Evolutionary conservation across 2,329 filamentous ascomycete genomes (phyloP).

Genomic region (Ceratocystis destructans): DNA sequence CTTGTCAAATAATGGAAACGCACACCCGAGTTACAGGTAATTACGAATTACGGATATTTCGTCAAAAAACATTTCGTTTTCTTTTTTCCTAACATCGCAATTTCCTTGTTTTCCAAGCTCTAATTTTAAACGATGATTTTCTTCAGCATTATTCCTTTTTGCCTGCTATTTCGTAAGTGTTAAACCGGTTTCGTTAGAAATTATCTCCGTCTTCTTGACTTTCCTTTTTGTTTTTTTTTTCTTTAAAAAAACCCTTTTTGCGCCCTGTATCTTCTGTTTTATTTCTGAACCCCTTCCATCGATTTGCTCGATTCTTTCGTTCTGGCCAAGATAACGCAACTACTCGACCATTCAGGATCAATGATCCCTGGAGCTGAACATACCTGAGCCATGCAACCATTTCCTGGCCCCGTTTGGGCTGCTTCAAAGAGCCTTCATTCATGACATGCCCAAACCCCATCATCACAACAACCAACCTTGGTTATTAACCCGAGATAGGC

Average conservation of each 20-base stretch:
- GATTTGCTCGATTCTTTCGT: background rate
- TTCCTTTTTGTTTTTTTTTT: background rate
- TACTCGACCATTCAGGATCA: conserved; percentile 1
- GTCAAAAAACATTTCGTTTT: background rate
- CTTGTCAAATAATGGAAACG: too few relatives aligned
- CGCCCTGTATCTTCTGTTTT: background rate
- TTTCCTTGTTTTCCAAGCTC: background rate
- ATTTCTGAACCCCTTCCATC: background rate
- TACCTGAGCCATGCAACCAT: background rate
- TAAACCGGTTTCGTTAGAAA: background rate
- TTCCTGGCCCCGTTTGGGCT: background rate
- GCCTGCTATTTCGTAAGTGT: background rate
- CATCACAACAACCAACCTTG: background rate
- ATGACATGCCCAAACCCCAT: background rate
- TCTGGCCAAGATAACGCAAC: background rate
- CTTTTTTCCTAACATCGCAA: background rate
- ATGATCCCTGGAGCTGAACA: conserved; percentile 3
- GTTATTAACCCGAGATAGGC: conserved; percentile 1
- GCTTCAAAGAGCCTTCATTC: background rate
- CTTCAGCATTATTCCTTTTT: too few relatives aligned
- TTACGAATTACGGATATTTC: background rate
- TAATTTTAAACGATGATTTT: background rate
- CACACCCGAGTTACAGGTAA: background rate
- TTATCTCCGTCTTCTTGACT: background rate
- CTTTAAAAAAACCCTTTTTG: background rate